phyloP scores from a whole-genome alignment of 257 asterid species.

The Solanum paucissectum region DNA sequence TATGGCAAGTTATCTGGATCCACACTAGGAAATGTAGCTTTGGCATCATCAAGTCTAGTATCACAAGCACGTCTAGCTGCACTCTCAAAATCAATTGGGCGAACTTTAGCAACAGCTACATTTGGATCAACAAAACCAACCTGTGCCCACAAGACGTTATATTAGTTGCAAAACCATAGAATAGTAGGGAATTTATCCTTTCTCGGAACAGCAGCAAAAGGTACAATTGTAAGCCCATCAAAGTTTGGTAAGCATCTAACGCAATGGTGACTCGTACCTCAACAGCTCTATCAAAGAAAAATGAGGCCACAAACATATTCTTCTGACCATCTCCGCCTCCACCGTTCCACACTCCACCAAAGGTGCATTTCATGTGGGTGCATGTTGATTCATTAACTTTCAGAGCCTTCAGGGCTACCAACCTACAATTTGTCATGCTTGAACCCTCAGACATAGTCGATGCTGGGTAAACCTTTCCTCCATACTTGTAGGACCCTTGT shows the following conservation, averaged over 20 bases:
- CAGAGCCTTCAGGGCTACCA: conserved; percentile 57
- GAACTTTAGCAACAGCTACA: conserved; percentile 68
- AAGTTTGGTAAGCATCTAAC: not conserved
- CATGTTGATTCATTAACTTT: conserved; percentile 74
- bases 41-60: conserved; percentile 57
- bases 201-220: not conserved
- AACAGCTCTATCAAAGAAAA: conserved; percentile 91
- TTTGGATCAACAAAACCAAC: conserved; percentile 65
- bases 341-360: conserved; percentile 96
- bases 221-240: not conserved
- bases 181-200: not conserved
- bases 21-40: conserved; percentile 44
- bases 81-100: conserved; percentile 72
- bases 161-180: not conserved
- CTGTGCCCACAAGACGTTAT: conserved; percentile 11
- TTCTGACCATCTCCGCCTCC: conserved; percentile 98
- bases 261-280: conserved; percentile 42
- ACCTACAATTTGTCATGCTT: conserved; percentile 63
- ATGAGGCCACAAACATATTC: conserved; percentile 89
- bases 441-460: conserved; percentile 69
- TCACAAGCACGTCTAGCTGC: conserved; percentile 88
- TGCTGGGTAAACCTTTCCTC: conserved; percentile 44
- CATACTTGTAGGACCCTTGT: conserved; percentile 75
- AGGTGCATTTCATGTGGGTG: conserved; percentile 94
- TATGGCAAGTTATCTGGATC: conserved; percentile 66